Evolutionary conservation across 257 asterid species (phyloP), one percentile per base, ranked within the genome.

Genomic region (Fraxinus cuspidata): DNA sequence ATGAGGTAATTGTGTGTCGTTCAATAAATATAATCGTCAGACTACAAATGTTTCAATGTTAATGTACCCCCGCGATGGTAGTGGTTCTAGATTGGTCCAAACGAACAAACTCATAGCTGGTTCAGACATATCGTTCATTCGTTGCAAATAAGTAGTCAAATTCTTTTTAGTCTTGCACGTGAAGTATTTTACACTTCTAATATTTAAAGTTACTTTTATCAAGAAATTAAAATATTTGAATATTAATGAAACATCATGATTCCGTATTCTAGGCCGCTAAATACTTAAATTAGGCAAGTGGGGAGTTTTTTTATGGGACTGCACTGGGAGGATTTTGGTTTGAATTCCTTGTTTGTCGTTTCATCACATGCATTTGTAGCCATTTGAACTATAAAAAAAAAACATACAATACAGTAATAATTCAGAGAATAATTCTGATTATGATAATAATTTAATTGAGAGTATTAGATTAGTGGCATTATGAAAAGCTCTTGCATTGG

Each of bases 361-460:
- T 72, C 84, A 74, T 79, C 88, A 86, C 92, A 89, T 89, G 91
- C 72, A 7, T 83, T 74, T 28, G 29, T 64, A 72, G 6, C 32
- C 71, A 64, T 40, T 35, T 67, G 44, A 68, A 65, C 72, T 35
- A 49, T 40, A 40, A 1, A 44, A 15, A 76, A 81, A 9, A 44
- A n/a, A 29, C 4, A 56, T 56, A 44, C 23, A 51, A 19, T 74
- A 37, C 23, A 15, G 0, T 28, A 34, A 74, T 29, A 42, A 35
- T 53, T 34, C 31, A 44, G 13, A 73, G 76, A 79, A 83, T 83
- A 72, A 73, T 80, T 77, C 72, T 37, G 28, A 47, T 31, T 72
- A 18, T 63, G 31, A 47, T 29, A 67, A 56, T 53, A 67, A 56
- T 69, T 68, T 44, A 29, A 23, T 60, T 34, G 72, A 40, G 32